phyloP scores from a whole-genome alignment of 306 rosid species.

The Cicer bijugum region DNA sequence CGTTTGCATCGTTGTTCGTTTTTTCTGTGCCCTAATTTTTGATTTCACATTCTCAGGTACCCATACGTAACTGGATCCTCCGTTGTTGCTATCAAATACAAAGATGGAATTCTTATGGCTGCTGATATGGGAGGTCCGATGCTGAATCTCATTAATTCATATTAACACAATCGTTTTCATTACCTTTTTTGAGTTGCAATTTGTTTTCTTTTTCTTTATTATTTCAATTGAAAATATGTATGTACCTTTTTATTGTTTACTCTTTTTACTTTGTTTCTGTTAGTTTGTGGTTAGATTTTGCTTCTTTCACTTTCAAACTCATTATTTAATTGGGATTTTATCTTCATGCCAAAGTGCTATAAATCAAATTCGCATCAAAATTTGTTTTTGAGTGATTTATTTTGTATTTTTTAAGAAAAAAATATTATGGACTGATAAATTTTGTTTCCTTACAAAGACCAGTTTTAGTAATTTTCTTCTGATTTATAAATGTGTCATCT shows the following conservation, averaged over 20 bases:
- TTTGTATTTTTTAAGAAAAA: not conserved
- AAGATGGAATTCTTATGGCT: slow-evolving; percentile 91
- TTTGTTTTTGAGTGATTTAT: not conserved
- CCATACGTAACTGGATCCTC: slow-evolving; percentile 91
- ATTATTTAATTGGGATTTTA: slow-evolving; percentile 17
- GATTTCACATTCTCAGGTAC: slow-evolving; percentile 53
- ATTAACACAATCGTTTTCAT: not conserved
- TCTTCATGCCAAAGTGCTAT: not conserved
- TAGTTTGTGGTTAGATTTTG: slow-evolving; percentile 5
- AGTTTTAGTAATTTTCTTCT: not conserved
- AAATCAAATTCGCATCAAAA: not conserved
- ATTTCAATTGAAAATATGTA: not conserved
- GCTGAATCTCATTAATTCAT: not conserved
- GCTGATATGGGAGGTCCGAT: slow-evolving; percentile 90
- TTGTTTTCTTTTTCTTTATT: not conserved
- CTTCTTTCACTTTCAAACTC: not conserved
- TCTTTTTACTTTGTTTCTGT: not conserved
- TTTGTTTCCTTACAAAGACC: not conserved
- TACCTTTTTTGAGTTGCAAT: not conserved
- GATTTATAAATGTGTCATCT: slow-evolving; percentile 34
- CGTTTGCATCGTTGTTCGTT: not conserved
- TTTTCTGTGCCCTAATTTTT: slow-evolving; percentile 14
- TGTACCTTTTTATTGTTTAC: not conserved
- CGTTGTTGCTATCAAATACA: slow-evolving; percentile 86
- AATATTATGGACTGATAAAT: not conserved